Base-by-base conservation (phyloP, 2,329 filamentous ascomycete genomes). In the Ascocoryne sarcoides region DNA sequence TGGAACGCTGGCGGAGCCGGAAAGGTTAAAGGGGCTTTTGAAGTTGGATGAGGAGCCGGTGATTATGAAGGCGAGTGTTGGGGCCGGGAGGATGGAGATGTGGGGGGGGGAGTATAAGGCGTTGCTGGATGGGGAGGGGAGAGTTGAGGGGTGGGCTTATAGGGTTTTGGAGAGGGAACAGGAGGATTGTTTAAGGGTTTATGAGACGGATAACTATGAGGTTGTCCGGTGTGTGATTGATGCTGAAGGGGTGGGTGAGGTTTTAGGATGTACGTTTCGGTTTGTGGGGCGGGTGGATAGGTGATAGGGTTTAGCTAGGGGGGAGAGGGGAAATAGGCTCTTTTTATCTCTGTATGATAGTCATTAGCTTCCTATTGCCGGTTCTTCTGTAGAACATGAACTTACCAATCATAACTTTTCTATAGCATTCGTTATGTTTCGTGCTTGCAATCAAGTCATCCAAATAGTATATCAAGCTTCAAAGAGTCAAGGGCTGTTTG, bases 71-170 rank as follows among this genome's bases (percentile, higher is more conserved):
- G 64, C 64, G 0, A 49, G 44, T 28, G 41, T 65, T 4, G 37
- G 32, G 2, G 57, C 60, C 14, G 63, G 58, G 2, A 30, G 37
- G 4, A 31, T 66, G 30, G 48, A 51, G 32, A 58, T 51, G 3
- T 67, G 64, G 64, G 59, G 42, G 4, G 57, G 55, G 2, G 65
- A 61, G 43, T 67, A 66, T 46, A 61, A 58, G 15, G 64, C 63
- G 1, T 42, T 67, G 5, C 50, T 65, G 10, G 54, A 66, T 45
- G 59, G 50, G 1, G 18, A 44, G 3, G 42, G 32, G 9, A 40
- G 18, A 17, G 52, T 64, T 8, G 5, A 51, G 9, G 62, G 61
- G 5, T 51, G 32, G 15, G 60, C 57, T 9, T 63, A 60, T 39
- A 37, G 52, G 5, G 60, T 66, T 7, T 15, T 36, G 12, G 48